Evolutionary conservation across 1,284 basidiomycete genomes (phyloP).

Genomic region (Rhizopogon hawkerae): DNA sequence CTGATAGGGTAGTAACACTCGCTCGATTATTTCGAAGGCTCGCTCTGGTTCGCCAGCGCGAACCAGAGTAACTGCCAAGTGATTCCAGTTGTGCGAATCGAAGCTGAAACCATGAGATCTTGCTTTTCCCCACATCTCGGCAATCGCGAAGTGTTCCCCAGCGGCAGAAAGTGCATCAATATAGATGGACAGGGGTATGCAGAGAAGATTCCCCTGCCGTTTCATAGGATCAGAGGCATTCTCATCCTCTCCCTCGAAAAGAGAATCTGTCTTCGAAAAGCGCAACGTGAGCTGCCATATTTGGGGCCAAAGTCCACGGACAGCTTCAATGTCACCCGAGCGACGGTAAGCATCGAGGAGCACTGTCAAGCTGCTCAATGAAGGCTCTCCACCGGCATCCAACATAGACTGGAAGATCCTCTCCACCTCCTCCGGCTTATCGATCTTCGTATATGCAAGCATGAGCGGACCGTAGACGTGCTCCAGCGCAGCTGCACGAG

Average conservation of each 20-base stretch:
- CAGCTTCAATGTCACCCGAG: constrained; percentile 47
- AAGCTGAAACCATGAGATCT: constrained; percentile 69
- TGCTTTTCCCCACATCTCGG: constrained; percentile 61
- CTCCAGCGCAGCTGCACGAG: constrained; percentile 38
- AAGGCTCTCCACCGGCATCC: constrained; percentile 44
- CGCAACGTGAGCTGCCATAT: constrained; percentile 51
- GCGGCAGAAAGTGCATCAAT: constrained; percentile 68
- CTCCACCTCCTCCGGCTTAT: constrained; percentile 48
- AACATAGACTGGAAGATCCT: constrained; percentile 51
- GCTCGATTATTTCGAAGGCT: constrained; percentile 79
- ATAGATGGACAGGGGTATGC: constrained; percentile 77
- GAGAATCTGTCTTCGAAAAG: constrained; percentile 28
- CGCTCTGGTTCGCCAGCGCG: constrained; percentile 73
- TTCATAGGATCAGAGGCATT: constrained; percentile 14
- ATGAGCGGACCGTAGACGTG: constrained; percentile 62
- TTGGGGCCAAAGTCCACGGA: constrained; percentile 62
- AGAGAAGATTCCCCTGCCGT: constrained; percentile 52
- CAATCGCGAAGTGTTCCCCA: constrained; percentile 57
- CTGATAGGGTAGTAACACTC: constrained; percentile 64
- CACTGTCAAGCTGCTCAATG: constrained; percentile 55
- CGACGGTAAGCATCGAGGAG: constrained; percentile 74
- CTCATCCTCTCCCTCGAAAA: constrained; percentile 21
- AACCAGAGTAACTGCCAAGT: constrained; percentile 68
- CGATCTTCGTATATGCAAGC: constrained; percentile 41
- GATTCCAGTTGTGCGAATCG: constrained; percentile 92